Evolutionary conservation across 2,329 filamentous ascomycete genomes (phyloP).

Genomic region (Neoscytalidium dimidiatum): DNA sequence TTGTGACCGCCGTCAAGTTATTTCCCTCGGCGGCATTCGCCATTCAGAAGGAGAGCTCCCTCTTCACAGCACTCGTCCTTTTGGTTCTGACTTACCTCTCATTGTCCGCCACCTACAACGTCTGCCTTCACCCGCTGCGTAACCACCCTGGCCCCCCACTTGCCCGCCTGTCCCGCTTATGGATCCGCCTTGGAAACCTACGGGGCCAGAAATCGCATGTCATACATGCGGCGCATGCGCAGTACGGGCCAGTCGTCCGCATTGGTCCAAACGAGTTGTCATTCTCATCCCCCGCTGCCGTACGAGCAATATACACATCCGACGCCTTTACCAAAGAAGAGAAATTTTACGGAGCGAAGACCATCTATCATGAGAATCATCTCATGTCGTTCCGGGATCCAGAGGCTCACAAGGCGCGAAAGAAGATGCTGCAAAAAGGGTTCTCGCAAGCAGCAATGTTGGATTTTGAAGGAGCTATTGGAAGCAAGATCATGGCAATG

Average conservation of each 20-base stretch:
- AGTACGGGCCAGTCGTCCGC: constrained; percentile 15
- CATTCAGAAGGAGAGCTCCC: background rate
- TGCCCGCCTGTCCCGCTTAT: background rate
- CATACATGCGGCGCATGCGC: constrained; percentile 5
- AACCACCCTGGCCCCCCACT: constrained; percentile 7
- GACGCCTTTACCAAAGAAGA: background rate
- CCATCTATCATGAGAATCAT: background rate
- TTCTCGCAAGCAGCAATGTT: constrained; percentile 5
- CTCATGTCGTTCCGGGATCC: background rate
- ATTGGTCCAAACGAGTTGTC: constrained; percentile 19
- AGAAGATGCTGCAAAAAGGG: background rate
- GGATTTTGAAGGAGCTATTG: background rate
- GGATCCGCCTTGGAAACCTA: constrained; percentile 3
- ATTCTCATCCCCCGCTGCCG: background rate
- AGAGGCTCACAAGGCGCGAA: background rate
- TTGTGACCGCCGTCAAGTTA: background rate
- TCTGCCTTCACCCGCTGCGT: constrained; percentile 15
- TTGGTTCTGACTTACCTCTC: background rate
- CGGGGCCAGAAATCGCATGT: background rate
- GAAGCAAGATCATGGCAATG: background rate
- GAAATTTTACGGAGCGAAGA: constrained; percentile 4
- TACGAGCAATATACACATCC: background rate
- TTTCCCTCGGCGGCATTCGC: background rate
- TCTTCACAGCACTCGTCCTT: background rate
- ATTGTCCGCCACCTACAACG: background rate